These are phyloP conservation scores for Leishmania tropica DNA, from an alignment of 208 protist species.

Conservation along the genomic window DNA sequence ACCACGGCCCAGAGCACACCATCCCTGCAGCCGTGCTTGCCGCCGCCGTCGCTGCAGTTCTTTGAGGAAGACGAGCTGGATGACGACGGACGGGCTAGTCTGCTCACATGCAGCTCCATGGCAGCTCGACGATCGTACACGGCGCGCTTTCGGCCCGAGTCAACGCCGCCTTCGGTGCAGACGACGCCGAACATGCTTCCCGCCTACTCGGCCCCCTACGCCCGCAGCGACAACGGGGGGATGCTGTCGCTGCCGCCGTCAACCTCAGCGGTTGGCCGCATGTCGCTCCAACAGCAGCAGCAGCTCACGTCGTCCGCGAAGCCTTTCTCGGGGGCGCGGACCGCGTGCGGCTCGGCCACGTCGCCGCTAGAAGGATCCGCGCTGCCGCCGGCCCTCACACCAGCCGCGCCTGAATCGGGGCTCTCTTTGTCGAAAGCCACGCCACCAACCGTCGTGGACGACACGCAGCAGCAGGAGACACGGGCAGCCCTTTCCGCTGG, in stretches of 20 bases:
- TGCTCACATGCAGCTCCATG: conserved; percentile 7
- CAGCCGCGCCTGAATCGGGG: not conserved
- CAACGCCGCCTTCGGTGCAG: conserved; percentile 27
- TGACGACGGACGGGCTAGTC: conserved; percentile 23
- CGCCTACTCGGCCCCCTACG: conserved; percentile 12
- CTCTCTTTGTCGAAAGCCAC: not conserved
- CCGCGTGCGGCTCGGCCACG: not conserved
- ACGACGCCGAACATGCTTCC: conserved; percentile 37
- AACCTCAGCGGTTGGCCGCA: conserved; percentile 20
- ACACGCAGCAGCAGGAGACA: not conserved
- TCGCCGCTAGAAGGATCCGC: not conserved
- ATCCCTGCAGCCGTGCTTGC: conserved; percentile 27
- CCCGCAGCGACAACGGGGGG: conserved; percentile 31
- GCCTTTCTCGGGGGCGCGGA: not conserved
- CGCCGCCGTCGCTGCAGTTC: conserved; percentile 25
- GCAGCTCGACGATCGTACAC: conserved; percentile 21
- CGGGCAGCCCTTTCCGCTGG: not conserved
- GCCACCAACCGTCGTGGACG: not conserved
- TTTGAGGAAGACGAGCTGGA: conserved; percentile 35
- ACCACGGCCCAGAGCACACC: conserved; percentile 33
- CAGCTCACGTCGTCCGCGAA: not conserved
- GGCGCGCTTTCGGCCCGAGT: conserved; percentile 30
- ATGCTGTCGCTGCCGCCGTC: conserved; percentile 30
- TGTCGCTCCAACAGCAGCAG: conserved; percentile 10
- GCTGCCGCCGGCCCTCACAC: not conserved